Percentiles rank a stretch among this genome's conserved stretches.
Conservation (phyloP, 441 rosid genomes). For the Raphanus hybrid region DNA sequence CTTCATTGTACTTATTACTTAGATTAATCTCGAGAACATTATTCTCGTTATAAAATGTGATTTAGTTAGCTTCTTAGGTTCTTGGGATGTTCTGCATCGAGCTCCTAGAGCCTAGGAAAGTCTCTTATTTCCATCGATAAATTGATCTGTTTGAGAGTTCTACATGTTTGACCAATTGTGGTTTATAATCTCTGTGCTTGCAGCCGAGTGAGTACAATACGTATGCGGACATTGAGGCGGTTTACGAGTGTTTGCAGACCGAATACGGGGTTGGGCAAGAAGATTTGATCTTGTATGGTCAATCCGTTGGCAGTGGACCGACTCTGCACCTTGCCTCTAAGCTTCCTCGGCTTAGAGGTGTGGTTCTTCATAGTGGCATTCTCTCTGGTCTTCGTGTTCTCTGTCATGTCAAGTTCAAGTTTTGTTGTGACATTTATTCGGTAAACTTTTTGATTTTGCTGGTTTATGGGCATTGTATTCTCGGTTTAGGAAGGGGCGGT, state of each 20-base stretch:
- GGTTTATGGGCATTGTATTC: not conserved
- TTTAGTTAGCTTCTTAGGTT: not conserved
- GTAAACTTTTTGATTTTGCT: constrained; percentile 39
- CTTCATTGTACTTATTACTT: not conserved
- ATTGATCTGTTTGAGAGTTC: not conserved
- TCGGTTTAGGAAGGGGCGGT: not conserved
- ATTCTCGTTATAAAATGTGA: not conserved
- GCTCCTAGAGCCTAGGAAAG: constrained; percentile 1
- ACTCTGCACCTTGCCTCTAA: constrained; percentile 94
- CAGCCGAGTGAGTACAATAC: constrained; percentile 95
- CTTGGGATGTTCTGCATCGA: constrained; percentile 20
- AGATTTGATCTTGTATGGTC: constrained; percentile 90
- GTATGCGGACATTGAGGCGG: constrained; percentile 98
- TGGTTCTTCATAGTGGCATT: constrained; percentile 95
- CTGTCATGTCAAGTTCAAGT: constrained; percentile 88
- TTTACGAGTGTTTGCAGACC: constrained; percentile 85
- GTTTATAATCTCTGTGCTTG: constrained; percentile 11
- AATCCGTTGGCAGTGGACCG: constrained; percentile 98
- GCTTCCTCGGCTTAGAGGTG: constrained; percentile 94
- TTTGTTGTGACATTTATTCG: constrained; percentile 89
- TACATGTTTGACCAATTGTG: not conserved
- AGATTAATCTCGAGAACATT: not conserved
- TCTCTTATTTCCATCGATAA: not conserved
- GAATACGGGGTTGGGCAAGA: constrained; percentile 96
- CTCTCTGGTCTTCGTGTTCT: constrained; percentile 99